These are phyloP conservation scores for Zygosaccharomyces pseudobailii DNA, from an alignment of 1,139 yeast species.

Conservation along the genomic window DNA sequence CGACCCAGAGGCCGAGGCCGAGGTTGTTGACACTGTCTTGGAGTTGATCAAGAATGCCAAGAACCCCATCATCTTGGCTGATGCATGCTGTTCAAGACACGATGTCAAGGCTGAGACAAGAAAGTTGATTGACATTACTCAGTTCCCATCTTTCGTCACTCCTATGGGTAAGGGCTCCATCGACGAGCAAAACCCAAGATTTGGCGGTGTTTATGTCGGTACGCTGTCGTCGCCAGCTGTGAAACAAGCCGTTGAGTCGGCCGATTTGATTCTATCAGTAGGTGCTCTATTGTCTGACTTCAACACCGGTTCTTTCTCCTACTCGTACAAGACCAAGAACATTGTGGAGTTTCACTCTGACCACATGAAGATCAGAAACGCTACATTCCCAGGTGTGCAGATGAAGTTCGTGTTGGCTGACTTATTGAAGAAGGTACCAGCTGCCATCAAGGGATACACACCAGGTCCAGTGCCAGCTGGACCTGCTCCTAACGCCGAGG, in stretches of 20 bases:
- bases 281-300: conserved; percentile 85
- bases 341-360: conserved; percentile 88
- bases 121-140: conserved; percentile 59
- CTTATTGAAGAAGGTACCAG: conserved; percentile 40
- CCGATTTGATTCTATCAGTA: conserved; percentile 72
- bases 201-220: conserved; percentile 86
- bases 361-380: conserved; percentile 69
- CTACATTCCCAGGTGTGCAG: conserved; percentile 71
- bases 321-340: conserved; percentile 73
- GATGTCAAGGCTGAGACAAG: conserved; percentile 58
- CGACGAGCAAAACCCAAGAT: conserved; percentile 69
- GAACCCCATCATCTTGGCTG: conserved; percentile 73
- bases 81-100: conserved; percentile 85
- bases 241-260: conserved; percentile 65
- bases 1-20: conserved; percentile 66
- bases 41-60: conserved; percentile 51
- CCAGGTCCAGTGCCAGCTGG: conserved; percentile 47
- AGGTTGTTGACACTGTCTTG: conserved; percentile 57
- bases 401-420: conserved; percentile 65
- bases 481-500: conserved; percentile 44
- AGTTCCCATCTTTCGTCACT: conserved; percentile 80
- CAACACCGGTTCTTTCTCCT: conserved; percentile 86
- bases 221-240: conserved; percentile 72
- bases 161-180: conserved; percentile 88
- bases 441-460: conserved; percentile 39